Percentiles rank a stretch among this genome's conserved stretches.
Evolutionary conservation across 306 rosid species (phyloP).

Genomic region (Amphicarpaea edgeworthii): DNA sequence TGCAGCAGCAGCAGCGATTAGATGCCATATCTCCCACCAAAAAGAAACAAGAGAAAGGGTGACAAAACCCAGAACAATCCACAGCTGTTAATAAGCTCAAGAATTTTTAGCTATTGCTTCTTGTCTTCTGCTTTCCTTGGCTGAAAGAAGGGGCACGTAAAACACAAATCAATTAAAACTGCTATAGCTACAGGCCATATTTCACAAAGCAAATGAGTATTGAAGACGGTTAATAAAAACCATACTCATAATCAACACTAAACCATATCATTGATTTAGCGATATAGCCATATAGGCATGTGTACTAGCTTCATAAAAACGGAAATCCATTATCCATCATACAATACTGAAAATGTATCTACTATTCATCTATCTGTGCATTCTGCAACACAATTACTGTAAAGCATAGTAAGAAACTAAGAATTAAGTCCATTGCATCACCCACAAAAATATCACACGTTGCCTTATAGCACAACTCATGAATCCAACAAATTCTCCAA

Average conservation of each 20-base stretch:
- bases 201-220: not conserved
- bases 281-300: not conserved
- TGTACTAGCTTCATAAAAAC: not conserved
- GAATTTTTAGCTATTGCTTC: slow-evolving; percentile 59
- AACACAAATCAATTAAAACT: slow-evolving; percentile 13
- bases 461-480: not conserved
- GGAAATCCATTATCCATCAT: slow-evolving; percentile 7
- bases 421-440: slow-evolving; percentile 3
- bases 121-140: slow-evolving; percentile 95
- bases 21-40: slow-evolving; percentile 23
- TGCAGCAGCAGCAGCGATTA: slow-evolving; percentile 11
- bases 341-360: not conserved
- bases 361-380: slow-evolving; percentile 10
- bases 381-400: slow-evolving; percentile 14
- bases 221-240: slow-evolving; percentile 14
- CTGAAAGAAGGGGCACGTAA: slow-evolving; percentile 58
- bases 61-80: slow-evolving; percentile 31
- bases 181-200: slow-evolving; percentile 8
- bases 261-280: slow-evolving; percentile 17
- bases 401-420: not conserved
- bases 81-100: not conserved
- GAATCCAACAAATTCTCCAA: slow-evolving; percentile 18
- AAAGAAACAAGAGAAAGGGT: slow-evolving; percentile 31
- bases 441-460: not conserved
- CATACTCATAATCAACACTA: not conserved